These are phyloP conservation scores for Talaromyces sp. DNA, from an alignment of 2,329 filamentous ascomycete species.

Conservation along the genomic window DNA sequence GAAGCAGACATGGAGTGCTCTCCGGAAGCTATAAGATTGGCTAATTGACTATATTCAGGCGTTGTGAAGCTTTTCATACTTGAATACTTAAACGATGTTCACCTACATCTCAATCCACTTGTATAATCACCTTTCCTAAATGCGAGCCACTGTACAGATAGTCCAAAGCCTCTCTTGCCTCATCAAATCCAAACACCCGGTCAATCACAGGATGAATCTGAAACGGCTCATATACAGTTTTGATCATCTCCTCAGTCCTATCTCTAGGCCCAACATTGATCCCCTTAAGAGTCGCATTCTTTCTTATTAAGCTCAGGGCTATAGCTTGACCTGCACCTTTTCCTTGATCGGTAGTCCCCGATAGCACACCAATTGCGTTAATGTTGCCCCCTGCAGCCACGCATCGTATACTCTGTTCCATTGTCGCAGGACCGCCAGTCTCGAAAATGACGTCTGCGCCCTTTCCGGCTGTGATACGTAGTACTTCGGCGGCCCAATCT, in stretches of 20 bases:
- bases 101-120: not conserved
- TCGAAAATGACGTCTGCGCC: constrained; percentile 54
- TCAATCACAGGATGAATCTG: constrained; percentile 48
- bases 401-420: constrained; percentile 49
- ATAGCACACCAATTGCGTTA: constrained; percentile 47
- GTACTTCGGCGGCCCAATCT: constrained; percentile 47
- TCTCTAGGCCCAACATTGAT: constrained; percentile 62
- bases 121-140: not conserved
- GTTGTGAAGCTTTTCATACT: not conserved
- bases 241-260: constrained; percentile 42
- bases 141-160: constrained; percentile 49
- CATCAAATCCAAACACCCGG: constrained; percentile 52
- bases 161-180: constrained; percentile 52
- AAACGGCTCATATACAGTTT: constrained; percentile 30
- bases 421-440: constrained; percentile 48
- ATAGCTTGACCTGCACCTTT: constrained; percentile 52
- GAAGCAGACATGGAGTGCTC: too few species aligned
- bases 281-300: constrained; percentile 55
- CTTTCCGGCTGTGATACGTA: constrained; percentile 41
- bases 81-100: not conserved
- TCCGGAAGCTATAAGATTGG: too few species aligned
- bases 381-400: constrained; percentile 48
- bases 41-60: too few species aligned
- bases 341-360: constrained; percentile 46
- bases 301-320: constrained; percentile 55